Evolutionary conservation across 1,284 basidiomycete species (phyloP).

Genomic region (Sanghuangporus baumii): DNA sequence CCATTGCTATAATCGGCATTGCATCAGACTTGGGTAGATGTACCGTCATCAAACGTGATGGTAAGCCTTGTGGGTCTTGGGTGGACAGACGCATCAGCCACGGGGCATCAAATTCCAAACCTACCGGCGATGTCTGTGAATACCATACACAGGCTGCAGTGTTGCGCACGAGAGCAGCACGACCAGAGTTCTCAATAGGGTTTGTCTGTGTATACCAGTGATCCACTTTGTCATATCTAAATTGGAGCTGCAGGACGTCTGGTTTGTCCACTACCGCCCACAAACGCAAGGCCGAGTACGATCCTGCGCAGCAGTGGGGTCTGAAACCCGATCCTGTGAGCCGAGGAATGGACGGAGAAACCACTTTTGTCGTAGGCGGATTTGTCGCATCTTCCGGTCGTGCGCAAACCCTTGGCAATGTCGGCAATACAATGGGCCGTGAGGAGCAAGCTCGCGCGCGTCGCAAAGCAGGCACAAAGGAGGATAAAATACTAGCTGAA

Average conservation of each 20-base stretch:
- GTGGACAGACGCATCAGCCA: constrained; percentile 73
- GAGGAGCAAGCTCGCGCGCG: constrained; percentile 69
- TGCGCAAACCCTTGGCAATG: constrained; percentile 41
- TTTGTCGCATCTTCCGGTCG: constrained; percentile 47
- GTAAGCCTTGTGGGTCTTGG: constrained; percentile 80
- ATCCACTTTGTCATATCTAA: constrained; percentile 10
- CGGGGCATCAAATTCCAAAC: background rate
- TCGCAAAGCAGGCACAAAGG: constrained; percentile 47
- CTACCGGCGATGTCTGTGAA: constrained; percentile 68
- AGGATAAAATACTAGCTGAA: constrained; percentile 40
- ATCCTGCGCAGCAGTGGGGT: constrained; percentile 66
- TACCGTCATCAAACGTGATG: constrained; percentile 69
- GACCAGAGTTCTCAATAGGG: constrained; percentile 83
- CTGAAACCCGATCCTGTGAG: constrained; percentile 50
- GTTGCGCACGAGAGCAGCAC: constrained; percentile 59
- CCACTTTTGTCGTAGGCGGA: constrained; percentile 82
- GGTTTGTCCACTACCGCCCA: constrained; percentile 48
- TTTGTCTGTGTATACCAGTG: constrained; percentile 25
- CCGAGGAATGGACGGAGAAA: constrained; percentile 30
- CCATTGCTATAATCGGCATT: constrained; percentile 83
- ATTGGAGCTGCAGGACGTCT: constrained; percentile 46
- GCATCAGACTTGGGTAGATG: constrained; percentile 84
- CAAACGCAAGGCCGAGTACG: constrained; percentile 53
- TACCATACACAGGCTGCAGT: constrained; percentile 83
- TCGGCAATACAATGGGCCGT: constrained; percentile 65